These are phyloP conservation scores for Hansenula sp. DNA, from an alignment of 1,139 yeast genomes.

Conservation along the genomic window DNA sequence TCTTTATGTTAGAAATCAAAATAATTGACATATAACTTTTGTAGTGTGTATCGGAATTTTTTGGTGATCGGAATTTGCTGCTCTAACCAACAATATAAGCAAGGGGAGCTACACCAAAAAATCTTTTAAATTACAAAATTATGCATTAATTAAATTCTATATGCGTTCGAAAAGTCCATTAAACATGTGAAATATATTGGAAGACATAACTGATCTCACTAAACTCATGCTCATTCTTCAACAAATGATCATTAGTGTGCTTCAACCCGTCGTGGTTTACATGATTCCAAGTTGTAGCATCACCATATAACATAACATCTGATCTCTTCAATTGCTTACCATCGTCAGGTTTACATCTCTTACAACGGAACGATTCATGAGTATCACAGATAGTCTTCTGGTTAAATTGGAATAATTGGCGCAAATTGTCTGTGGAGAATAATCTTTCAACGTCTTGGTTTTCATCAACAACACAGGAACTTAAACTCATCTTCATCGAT, in stretches of 20 bases:
- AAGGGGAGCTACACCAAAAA: too few relatives aligned
- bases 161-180: background rate
- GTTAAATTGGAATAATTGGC: slow-evolving; percentile 70
- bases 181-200: slow-evolving; percentile 81
- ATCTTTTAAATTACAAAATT: too few relatives aligned
- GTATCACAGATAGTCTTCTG: slow-evolving; percentile 78
- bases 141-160: background rate
- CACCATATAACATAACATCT: slow-evolving; percentile 94
- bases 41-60: background rate
- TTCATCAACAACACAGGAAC: slow-evolving; percentile 96
- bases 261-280: slow-evolving; percentile 57
- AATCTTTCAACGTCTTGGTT: slow-evolving; percentile 92
- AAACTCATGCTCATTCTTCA: slow-evolving; percentile 67
- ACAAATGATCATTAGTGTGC: slow-evolving; percentile 69
- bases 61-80: too few relatives aligned
- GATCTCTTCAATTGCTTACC: slow-evolving; percentile 66
- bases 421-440: slow-evolving; percentile 77
- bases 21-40: background rate
- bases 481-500: slow-evolving; percentile 89
- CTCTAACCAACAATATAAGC: too few relatives aligned
- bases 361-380: slow-evolving; percentile 88
- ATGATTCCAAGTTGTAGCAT: slow-evolving; percentile 98
- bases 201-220: slow-evolving; percentile 82
- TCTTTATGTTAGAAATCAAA: background rate
- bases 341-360: slow-evolving; percentile 57